Base-by-base conservation (phyloP, 352 stramenopile genomes). In the Phytophthora melonis region DNA sequence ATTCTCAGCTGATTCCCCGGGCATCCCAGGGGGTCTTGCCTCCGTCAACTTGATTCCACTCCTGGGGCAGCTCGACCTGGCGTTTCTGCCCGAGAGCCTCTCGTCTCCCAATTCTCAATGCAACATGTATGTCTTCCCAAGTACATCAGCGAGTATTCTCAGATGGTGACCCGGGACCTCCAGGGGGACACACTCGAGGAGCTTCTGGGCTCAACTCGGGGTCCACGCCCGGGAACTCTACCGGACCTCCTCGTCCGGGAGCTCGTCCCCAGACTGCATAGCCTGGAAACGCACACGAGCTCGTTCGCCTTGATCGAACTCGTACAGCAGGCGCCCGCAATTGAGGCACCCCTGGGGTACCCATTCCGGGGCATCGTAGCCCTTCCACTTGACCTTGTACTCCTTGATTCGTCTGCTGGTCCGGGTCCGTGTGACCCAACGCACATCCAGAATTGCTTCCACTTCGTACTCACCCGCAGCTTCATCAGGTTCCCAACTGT, bases 341-440 rank as follows among this genome's bases (percentile, higher is more conserved):
- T 69, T 69, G 0, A 69, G 23, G 7, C 30, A 39, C 1, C 9
- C 34, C 52, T 30, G 19, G 8, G 53, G 23, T n/a, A 66, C 9
- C 43, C 58, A 68, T 5, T 45, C 52, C 0, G 36, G 19, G 4
- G 36, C 30, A 0, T 58, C 36, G 5, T 68, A 60, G 2, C 52
- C 62, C 16, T 61, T 61, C 34, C 52, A 68, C 23, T 47, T 53
- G 8, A 68, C 39, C 23, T 30, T 21, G 23, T 56, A 68, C 8
- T 68, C 34, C 21, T 50, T 49, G 32, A 61, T 32, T 1, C 1
- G 32, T 3, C 62, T n/a, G 30, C 45, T 53, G 5, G 34, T 34
- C 1, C 53, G 21, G 10, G 62, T 69, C 4, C 52, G 3, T 1
- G 23, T 47, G 13, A 56, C 39, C 62, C 39, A 69, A 0, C 62